Evolutionary conservation across 345 rosid genomes (phyloP), one percentile per base, ranked within the genome.

Genomic region (Sonneratia alba): DNA sequence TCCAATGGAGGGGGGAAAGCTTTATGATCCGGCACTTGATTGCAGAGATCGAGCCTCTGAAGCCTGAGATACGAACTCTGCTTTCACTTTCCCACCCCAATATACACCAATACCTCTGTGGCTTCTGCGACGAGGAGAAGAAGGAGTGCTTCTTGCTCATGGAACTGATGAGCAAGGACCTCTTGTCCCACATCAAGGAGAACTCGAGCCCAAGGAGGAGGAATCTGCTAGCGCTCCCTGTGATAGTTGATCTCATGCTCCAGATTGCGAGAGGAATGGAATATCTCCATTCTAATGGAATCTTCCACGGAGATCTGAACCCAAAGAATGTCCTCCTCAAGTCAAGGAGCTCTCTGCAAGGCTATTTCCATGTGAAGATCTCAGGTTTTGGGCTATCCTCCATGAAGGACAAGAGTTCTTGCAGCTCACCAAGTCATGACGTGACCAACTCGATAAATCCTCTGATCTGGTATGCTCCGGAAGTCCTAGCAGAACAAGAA

Each of bases 181-280:
- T 95, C n/a, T 70, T 70, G 48, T 72, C 82, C 75, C 82, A 87
- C 77, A 76, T 92, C 83, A 91, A 82, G 75, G 97, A 94, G 75
- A 87, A 85, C 45, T 79, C 88, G 69, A 87, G 91, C 64, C 84
- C 94, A 0, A 88, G 85, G 78, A 84, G 90, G 81, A 76, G 82
- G 64, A 73, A 83, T 49, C 70, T 84, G 72, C 84, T 87, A 79
- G 77, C 94, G 37, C 80, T 90, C 68, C 93, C 91, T 0, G 77
- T 89, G 38, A 87, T 86, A 19, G 86, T 92, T 13, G 99, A 95
- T 76, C 78, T 92, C 10, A 81, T 95, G 93, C 85, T 89, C 73
- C 99, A 95, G 74, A 85, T 95, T 69, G 96, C 98, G 0, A 81
- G 99, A 81, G 97, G 98, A 14, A 88, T 92, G 97, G 98, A 90